A percentile compares a stretch with the other conserved stretches of the same genome.
Evolutionary conservation across 176 grass and related monocot species (phyloP).

Genomic region (Cymbopogon citratus): DNA sequence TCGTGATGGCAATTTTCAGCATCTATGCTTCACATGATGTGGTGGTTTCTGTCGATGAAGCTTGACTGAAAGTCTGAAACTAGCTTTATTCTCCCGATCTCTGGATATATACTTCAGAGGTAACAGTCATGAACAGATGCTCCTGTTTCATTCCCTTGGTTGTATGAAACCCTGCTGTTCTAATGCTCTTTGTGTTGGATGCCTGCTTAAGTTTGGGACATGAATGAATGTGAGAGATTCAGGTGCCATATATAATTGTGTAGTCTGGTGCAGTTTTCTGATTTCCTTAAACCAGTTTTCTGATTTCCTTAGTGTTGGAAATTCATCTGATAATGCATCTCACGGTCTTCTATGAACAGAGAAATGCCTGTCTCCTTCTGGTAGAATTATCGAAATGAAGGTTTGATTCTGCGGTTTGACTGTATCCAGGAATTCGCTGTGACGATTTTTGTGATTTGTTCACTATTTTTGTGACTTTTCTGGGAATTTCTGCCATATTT

Average conservation of each 20-base stretch:
- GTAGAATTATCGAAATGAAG: not conserved
- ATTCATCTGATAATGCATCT: not conserved
- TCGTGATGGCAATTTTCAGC: not conserved
- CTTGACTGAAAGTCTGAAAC: not conserved
- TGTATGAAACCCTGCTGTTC: no score
- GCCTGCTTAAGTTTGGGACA: not conserved
- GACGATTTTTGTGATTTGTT: no score
- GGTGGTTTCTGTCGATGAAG: not conserved
- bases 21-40: not conserved
- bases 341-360: not conserved
- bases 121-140: not conserved
- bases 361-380: not conserved
- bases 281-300: no score
- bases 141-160: no score
- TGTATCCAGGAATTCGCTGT: not conserved
- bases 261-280: no score
- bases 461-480: no score
- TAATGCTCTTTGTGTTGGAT: not conserved
- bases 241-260: not conserved
- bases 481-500: no score
- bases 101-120: not conserved
- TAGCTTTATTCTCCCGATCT: not conserved
- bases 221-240: not conserved
- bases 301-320: no score
- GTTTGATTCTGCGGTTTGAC: not conserved